Evolutionary conservation across 2,329 filamentous ascomycete genomes (phyloP).

Genomic region (Fusarium subtropicale): DNA sequence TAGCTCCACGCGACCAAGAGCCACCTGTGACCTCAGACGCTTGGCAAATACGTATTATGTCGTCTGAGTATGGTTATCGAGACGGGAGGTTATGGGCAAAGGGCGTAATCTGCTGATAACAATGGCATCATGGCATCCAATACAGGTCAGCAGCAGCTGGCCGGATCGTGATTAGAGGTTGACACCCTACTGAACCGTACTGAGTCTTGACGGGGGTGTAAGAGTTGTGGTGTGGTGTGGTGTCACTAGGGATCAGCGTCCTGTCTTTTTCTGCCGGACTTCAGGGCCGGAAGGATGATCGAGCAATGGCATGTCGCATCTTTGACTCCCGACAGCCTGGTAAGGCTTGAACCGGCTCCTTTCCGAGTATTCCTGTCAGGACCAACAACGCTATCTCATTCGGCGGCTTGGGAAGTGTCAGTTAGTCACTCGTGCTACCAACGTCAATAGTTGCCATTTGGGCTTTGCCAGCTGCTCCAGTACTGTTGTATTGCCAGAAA

Average conservation of each 20-base stretch:
- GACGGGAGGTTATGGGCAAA: background rate
- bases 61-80: background rate
- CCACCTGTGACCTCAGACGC: background rate
- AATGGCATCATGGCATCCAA: constrained; percentile 23
- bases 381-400: constrained; percentile 19
- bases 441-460: constrained; percentile 12
- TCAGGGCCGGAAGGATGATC: constrained; percentile 30
- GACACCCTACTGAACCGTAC: background rate
- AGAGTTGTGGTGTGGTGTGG: constrained; percentile 31
- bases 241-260: constrained; percentile 13
- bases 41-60: background rate
- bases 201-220: background rate
- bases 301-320: constrained; percentile 22
- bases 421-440: constrained; percentile 10
- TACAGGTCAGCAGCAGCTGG: constrained; percentile 13
- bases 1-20: background rate
- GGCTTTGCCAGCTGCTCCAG: background rate
- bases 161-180: constrained; percentile 36
- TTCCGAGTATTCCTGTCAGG: constrained; percentile 19
- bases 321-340: constrained; percentile 44
- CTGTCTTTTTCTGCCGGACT: constrained; percentile 20
- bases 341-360: constrained; percentile 37
- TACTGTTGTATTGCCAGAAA: background rate
- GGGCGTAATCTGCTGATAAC: constrained; percentile 6
- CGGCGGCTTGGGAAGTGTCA: constrained; percentile 6